Percentiles rank a stretch among this genome's conserved stretches.
Evolutionary conservation across 2,329 filamentous ascomycete genomes (phyloP).

Genomic region (Cladosporium sp.): DNA sequence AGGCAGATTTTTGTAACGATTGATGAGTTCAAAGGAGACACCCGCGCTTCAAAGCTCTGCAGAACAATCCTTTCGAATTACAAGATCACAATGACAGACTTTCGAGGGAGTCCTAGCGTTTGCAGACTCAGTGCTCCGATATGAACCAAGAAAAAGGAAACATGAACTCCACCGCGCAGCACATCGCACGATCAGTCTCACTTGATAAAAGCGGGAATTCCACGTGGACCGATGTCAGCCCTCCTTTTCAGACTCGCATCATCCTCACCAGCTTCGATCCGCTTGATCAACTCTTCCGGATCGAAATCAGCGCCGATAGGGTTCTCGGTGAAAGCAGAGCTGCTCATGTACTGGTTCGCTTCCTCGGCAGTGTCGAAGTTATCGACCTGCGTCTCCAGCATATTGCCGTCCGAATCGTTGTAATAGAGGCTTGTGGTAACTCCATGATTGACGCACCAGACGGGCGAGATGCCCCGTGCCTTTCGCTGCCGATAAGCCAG

Average conservation of each 20-base stretch:
- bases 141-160: neutral
- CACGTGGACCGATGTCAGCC: slow-evolving; percentile 3
- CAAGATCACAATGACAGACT: neutral
- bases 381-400: slow-evolving; percentile 26
- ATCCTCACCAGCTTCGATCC: slow-evolving; percentile 31
- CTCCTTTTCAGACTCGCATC: slow-evolving; percentile 23
- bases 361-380: slow-evolving; percentile 34
- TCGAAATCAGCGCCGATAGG: slow-evolving; percentile 49
- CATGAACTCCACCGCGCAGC: neutral
- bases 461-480: slow-evolving; percentile 24
- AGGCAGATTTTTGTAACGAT: neutral
- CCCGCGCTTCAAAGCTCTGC: neutral
- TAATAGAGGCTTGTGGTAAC: slow-evolving; percentile 30
- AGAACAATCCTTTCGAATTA: neutral
- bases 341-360: slow-evolving; percentile 43
- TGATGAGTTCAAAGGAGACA: neutral
- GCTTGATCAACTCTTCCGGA: slow-evolving; percentile 43
- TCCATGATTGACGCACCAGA: slow-evolving; percentile 31
- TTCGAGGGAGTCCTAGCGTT: neutral
- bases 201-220: slow-evolving; percentile 6
- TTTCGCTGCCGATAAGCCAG: slow-evolving; percentile 29
- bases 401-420: slow-evolving; percentile 29
- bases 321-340: slow-evolving; percentile 42
- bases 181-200: neutral
- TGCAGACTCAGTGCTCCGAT: neutral